Evolutionary conservation across 768 basidiomycete genomes (phyloP).

Genomic region (Macrolepiota fuliginosa): DNA sequence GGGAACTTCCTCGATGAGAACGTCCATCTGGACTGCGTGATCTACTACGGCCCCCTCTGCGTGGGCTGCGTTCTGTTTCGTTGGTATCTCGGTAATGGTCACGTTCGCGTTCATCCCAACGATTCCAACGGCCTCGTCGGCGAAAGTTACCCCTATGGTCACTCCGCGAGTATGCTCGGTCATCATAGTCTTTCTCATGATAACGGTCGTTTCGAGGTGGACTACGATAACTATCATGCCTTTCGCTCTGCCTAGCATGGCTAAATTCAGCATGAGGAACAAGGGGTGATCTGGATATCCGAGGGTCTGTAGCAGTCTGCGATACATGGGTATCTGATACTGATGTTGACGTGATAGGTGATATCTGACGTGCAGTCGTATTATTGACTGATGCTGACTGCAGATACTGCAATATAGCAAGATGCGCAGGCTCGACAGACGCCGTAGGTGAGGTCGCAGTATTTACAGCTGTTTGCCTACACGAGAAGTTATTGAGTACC

Average conservation of each 20-base stretch:
- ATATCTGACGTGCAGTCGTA: slow-evolving; percentile 1
- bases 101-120: slow-evolving; percentile 60
- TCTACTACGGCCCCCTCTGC: slow-evolving; percentile 56
- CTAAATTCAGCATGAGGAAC: slow-evolving; percentile 7
- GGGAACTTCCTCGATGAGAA: slow-evolving; percentile 49
- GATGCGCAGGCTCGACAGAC: slow-evolving; percentile 50
- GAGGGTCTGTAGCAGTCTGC: slow-evolving; percentile 10
- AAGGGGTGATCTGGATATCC: slow-evolving; percentile 19
- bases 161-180: slow-evolving; percentile 49
- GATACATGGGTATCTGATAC: slow-evolving; percentile 9
- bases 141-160: slow-evolving; percentile 52
- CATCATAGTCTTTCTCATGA: slow-evolving; percentile 48
- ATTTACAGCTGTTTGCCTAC: slow-evolving; percentile 66
- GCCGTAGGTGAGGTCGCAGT: slow-evolving; percentile 29
- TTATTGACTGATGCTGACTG: slow-evolving; percentile 10
- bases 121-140: slow-evolving; percentile 48
- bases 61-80: slow-evolving; percentile 34
- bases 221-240: slow-evolving; percentile 47
- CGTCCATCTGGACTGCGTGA: slow-evolving; percentile 73
- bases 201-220: slow-evolving; percentile 42
- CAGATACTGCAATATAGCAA: slow-evolving; percentile 77
- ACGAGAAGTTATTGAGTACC: background rate
- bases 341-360: slow-evolving; percentile 1
- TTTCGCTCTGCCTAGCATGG: slow-evolving; percentile 5
- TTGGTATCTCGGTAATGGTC: slow-evolving; percentile 45